Evolutionary conservation across 2,329 filamentous ascomycete genomes (phyloP).

Genomic region (Epichloe gansuensis): DNA sequence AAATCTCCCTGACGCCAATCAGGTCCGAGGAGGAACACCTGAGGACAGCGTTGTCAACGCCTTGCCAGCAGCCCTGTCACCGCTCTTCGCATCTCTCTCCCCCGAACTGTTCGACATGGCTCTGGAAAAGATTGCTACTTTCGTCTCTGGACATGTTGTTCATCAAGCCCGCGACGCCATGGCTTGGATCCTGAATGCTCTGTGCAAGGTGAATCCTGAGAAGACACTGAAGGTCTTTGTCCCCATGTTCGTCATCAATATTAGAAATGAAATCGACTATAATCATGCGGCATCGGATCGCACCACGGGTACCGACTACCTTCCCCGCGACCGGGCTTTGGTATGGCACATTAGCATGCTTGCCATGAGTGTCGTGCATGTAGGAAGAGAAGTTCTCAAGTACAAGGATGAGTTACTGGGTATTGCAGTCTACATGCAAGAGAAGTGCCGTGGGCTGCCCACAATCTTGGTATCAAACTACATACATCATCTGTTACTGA

Average conservation of each 20-base stretch:
- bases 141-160: slow-evolving; percentile 87
- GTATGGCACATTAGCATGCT: slow-evolving; percentile 97
- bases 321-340: slow-evolving; percentile 80
- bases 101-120: slow-evolving; percentile 88
- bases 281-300: slow-evolving; percentile 92
- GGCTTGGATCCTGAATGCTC: slow-evolving; percentile 93
- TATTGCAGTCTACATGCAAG: slow-evolving; percentile 91
- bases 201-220: slow-evolving; percentile 90
- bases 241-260: slow-evolving; percentile 79
- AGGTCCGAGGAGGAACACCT: slow-evolving; percentile 78
- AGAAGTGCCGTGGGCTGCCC: slow-evolving; percentile 83
- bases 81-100: slow-evolving; percentile 79
- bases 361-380: slow-evolving; percentile 95
- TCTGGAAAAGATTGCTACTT: slow-evolving; percentile 81
- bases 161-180: slow-evolving; percentile 95
- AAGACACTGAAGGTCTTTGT: slow-evolving; percentile 86
- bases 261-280: slow-evolving; percentile 91
- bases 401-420: slow-evolving; percentile 83
- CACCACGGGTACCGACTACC: slow-evolving; percentile 83
- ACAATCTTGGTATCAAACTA: slow-evolving; percentile 96
- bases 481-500: slow-evolving; percentile 89
- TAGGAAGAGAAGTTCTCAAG: slow-evolving; percentile 76
- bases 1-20: slow-evolving; percentile 82
- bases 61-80: slow-evolving; percentile 78
- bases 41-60: slow-evolving; percentile 97